Percentiles rank a stretch among this genome's conserved stretches.
phyloP scores from a whole-genome alignment of 148 eudicot genomes.

The Camellia lanceoleosa region DNA sequence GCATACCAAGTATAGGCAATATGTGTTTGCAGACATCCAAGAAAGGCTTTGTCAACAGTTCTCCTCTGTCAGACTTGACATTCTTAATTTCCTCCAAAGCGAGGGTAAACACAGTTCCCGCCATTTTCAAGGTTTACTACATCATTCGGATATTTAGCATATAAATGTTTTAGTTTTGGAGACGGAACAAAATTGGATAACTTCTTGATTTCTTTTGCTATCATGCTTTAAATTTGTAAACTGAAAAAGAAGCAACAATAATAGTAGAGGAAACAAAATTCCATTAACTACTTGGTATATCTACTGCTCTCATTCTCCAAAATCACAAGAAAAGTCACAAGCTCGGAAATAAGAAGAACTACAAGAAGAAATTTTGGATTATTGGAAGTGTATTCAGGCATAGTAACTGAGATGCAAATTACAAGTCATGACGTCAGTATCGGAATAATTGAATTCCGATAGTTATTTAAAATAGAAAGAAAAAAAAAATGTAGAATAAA shows the following conservation, averaged over 20 bases:
- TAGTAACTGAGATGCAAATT: background rate
- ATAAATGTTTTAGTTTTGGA: background rate
- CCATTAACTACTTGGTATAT: background rate
- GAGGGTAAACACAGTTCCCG: conserved; percentile 63
- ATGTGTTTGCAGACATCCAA: conserved; percentile 84
- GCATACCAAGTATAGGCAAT: conserved; percentile 77
- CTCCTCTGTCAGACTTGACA: conserved; percentile 70
- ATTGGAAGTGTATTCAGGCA: background rate
- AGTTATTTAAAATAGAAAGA: no score
- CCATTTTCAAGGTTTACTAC: conserved; percentile 49
- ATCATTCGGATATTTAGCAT: background rate
- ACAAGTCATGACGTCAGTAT: no score
- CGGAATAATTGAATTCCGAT: no score
- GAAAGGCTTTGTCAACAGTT: conserved; percentile 72
- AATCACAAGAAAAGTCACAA: background rate
- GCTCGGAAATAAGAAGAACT: background rate
- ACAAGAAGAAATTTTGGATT: background rate
- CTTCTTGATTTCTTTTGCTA: background rate
- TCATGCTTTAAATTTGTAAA: background rate
- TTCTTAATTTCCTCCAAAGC: conserved; percentile 70
- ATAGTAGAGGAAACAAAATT: background rate
- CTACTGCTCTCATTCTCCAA: background rate
- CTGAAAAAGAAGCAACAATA: background rate
- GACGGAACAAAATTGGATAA: background rate
- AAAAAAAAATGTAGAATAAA: no score